phyloP scores from a whole-genome alignment of 495 filamentous ascomycete genomes.

The Hypoxylon trugodes region DNA sequence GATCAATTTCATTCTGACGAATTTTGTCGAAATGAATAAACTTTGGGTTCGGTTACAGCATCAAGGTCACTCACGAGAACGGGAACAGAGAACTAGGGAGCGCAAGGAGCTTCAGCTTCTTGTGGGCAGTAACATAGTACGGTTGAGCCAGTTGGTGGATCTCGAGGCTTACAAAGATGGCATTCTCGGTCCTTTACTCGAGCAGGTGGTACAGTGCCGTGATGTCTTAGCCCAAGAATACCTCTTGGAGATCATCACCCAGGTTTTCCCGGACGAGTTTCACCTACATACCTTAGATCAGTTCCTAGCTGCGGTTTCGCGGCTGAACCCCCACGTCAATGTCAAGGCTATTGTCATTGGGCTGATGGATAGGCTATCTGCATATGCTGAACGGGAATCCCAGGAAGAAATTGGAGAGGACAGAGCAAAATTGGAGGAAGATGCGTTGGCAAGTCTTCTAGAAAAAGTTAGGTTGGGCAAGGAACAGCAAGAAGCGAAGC shows the following conservation, averaged over 20 bases:
- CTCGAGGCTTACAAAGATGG: constrained; percentile 90
- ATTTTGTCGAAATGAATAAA: constrained; percentile 99
- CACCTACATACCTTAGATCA: constrained; percentile 96
- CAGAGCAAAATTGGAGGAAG: constrained; percentile 78
- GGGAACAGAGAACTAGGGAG: constrained; percentile 92
- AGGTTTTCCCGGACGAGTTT: constrained; percentile 98
- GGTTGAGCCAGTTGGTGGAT: constrained; percentile 95
- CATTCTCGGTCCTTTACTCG: constrained; percentile 86
- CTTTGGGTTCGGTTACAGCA: constrained; percentile 97
- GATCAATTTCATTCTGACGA: constrained; percentile 95
- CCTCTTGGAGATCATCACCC: constrained; percentile 95
- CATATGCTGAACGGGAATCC: constrained; percentile 88
- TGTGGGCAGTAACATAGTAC: constrained; percentile 93
- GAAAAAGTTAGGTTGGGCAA: constrained; percentile 79
- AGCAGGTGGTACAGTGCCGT: constrained; percentile 97
- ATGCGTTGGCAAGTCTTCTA: constrained; percentile 78
- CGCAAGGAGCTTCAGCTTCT: constrained; percentile 93
- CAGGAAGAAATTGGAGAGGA: constrained; percentile 76
- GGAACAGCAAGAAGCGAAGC: constrained; percentile 52
- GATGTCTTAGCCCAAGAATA: constrained; percentile 98
- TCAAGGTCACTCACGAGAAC: constrained; percentile 94
- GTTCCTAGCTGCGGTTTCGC: constrained; percentile 87
- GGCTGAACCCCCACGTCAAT: constrained; percentile 94
- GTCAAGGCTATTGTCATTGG: constrained; percentile 98
- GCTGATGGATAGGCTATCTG: constrained; percentile 93